These are phyloP conservation scores for Linderniella brevidens DNA, from an alignment of 257 asterid genomes.

Conservation along the genomic window DNA sequence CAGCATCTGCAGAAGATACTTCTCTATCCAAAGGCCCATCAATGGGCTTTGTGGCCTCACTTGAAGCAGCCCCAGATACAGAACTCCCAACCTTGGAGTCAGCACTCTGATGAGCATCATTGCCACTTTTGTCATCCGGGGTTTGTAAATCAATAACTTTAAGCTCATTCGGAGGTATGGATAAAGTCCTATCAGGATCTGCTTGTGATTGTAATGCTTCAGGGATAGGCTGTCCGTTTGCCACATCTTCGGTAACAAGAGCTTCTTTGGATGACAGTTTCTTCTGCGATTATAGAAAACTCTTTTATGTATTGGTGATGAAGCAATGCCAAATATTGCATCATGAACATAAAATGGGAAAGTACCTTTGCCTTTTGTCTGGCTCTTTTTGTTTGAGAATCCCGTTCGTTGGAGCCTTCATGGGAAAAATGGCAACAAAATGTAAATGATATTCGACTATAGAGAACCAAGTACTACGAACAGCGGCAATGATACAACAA, in stretches of 20 bases:
- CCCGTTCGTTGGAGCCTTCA: constrained; percentile 54
- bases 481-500: neutral
- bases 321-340: constrained; percentile 8
- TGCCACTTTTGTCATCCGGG: constrained; percentile 25
- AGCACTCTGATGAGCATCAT: constrained; percentile 24
- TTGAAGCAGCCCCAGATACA: constrained; percentile 26
- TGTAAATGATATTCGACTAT: neutral
- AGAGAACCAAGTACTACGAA: neutral
- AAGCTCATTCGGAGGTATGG: constrained; percentile 17
- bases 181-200: constrained; percentile 23
- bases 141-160: constrained; percentile 16
- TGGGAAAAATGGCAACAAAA: constrained; percentile 1
- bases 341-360: neutral
- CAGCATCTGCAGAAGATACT: constrained; percentile 23
- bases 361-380: constrained; percentile 61
- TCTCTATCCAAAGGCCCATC: constrained; percentile 23
- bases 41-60: constrained; percentile 26
- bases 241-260: constrained; percentile 22
- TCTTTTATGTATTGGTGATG: constrained; percentile 14
- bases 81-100: constrained; percentile 28
- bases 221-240: constrained; percentile 21
- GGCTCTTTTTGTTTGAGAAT: constrained; percentile 50
- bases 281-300: constrained; percentile 36
- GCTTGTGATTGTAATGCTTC: constrained; percentile 31
- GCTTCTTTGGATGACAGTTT: constrained; percentile 35